These are phyloP conservation scores for Phtheirospermum japonicum DNA, from an alignment of 257 asterid species.

Conservation along the genomic window DNA sequence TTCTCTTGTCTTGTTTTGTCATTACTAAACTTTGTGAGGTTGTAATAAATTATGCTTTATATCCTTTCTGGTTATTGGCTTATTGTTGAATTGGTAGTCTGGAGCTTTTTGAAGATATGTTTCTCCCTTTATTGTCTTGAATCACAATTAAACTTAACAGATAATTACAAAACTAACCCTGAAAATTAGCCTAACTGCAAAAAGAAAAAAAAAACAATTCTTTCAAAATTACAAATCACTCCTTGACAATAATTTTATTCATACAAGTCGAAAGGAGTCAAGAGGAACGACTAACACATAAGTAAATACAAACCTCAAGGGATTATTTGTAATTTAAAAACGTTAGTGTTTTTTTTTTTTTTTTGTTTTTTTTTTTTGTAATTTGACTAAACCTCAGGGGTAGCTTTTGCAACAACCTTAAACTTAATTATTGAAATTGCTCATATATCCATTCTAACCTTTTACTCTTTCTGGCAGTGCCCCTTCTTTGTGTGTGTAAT, in stretches of 20 bases:
- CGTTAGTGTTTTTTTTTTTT: not conserved
- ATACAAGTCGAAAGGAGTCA: too few species aligned
- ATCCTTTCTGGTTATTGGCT: not conserved
- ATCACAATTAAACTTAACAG: not conserved
- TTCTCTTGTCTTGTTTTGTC: constrained; percentile 13
- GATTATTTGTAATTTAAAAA: not conserved
- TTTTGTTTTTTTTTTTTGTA: too few species aligned
- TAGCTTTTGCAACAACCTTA: too few species aligned
- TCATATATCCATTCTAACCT: too few species aligned
- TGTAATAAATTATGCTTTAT: not conserved
- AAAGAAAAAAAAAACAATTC: not conserved
- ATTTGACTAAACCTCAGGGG: too few species aligned
- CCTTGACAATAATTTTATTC: too few species aligned
- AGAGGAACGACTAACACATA: too few species aligned
- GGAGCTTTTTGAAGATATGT: not conserved
- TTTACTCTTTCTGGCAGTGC: too few species aligned
- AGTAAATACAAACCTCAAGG: too few species aligned
- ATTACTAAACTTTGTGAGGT: not conserved
- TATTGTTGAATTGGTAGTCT: not conserved
- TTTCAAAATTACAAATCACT: too few species aligned
- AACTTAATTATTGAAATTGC: not conserved
- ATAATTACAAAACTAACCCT: not conserved
- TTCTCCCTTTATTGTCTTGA: not conserved
- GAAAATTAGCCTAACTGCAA: not conserved
- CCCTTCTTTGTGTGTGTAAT: too few species aligned